Conservation (phyloP, 345 rosid genomes). For the Eucalyptus polyanthemos region DNA sequence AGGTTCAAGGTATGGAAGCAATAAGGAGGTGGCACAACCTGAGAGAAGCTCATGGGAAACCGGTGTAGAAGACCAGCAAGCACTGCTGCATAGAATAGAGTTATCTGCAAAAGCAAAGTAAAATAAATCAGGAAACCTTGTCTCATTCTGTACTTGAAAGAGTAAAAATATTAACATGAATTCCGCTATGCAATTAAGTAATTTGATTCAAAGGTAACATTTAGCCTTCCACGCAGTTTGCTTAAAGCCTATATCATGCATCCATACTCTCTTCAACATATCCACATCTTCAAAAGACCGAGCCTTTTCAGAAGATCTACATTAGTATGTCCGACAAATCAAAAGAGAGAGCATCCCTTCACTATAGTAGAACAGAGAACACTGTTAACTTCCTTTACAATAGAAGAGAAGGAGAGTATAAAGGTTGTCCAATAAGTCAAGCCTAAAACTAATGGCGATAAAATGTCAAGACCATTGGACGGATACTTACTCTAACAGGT, state of each 20-base stretch:
- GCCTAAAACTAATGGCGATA: background rate
- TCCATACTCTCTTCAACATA: background rate
- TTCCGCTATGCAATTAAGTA: background rate
- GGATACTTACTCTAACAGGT: background rate
- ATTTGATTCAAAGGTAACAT: background rate
- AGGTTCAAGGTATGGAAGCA: background rate
- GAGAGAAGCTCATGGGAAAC: constrained; percentile 71
- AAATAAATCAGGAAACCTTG: background rate
- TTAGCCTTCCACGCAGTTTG: background rate
- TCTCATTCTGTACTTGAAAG: background rate
- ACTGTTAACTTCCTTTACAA: background rate
- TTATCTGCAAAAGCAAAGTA: constrained; percentile 44
- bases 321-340: background rate
- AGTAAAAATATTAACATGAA: background rate
- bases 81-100: constrained; percentile 63
- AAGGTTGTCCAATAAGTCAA: background rate
- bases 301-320: background rate
- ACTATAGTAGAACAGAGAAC: background rate
- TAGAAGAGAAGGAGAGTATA: background rate
- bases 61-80: constrained; percentile 76
- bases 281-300: background rate
- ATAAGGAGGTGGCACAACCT: constrained; percentile 21
- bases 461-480: background rate
- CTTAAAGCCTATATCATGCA: background rate
- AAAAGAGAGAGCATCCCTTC: background rate